Base-by-base conservation (phyloP, 345 rosid species). In the Raphanus sativus region DNA sequence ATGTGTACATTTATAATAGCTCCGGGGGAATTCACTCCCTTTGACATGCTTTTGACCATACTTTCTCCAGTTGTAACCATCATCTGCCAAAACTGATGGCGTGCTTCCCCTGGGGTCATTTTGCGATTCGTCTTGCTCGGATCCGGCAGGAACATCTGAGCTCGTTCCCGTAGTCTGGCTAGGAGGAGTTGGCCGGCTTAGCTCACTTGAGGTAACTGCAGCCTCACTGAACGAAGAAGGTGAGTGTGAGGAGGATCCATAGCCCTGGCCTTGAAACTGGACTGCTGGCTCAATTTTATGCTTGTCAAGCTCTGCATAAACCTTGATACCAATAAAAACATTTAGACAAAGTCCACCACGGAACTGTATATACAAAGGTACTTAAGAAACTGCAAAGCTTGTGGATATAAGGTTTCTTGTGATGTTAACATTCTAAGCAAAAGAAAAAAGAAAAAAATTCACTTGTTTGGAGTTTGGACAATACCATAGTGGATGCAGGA, bases 31-130 rank as follows among this genome's bases (percentile, higher is more conserved):
- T 82, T 93, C 95, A 84, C 99, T 87, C 83, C 99, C 99, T 79
- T 95, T 95, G 30, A 95, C 99, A 79, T 87, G 97, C 67, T 95
- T 95, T 86, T 95, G 99, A 52, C 99, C 99, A 85, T 95, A 95
- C 77, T 95, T 95, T 73, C 99, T 85, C 98, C 99, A 95, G 87
- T 91, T 91, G 82, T 91, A 95, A 78, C 99, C 99, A 86, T 95
- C 99, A 75, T 91, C 93, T 24, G 96, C 85, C 65, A 87, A 30
- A 64, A 82, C 69, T 2, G 88, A 73, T 29, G 81, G 52, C 4
- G 83, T 84, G 77, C 81, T 84, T 80, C 85, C 94, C 85, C 81
- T 86, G 29, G 84, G 85, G 73, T 92, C 98, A 81, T 83, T 70
- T 50, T 80, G 92, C 70, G 75, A 69, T 65, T 87, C 95, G 65